Evolutionary conservation across 805 yeast species (phyloP), one percentile per base, ranked within the genome.

Genomic region (Ogataea saltuana): DNA sequence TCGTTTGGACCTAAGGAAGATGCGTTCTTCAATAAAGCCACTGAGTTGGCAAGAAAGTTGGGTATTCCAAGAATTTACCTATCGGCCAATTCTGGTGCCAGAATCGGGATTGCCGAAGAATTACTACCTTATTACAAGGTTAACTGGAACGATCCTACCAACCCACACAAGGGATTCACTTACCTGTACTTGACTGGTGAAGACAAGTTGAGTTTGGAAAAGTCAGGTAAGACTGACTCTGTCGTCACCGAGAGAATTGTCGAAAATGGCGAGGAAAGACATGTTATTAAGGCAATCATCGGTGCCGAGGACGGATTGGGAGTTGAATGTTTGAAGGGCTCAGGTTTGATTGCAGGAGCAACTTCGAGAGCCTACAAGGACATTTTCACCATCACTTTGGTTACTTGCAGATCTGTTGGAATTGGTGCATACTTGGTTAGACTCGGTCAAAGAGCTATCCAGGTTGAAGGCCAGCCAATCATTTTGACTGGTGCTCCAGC

Each of bases 371-470:
- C 99, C 16, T 93, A 93, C 80, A 86, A 87, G 66, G 99, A 93
- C 63, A 93, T 93, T 50, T 93, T 93, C 75, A 93, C 99, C 16
- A 81, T 90, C 46, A 91, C 99, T n/a, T 76, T 93, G 66, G 99
- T 93, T 43, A 93, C 99, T n/a, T 90, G 98, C 74, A 84, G 99
- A 77, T 90, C 98, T 40, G 99, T 93, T 60, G 99, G 99, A 83
- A 93, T 93, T 67, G 99, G 99, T 75, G 99, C 99, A 34, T 93
- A 93, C 65, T 76, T 93, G 64, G 99, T 93, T 31, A 85, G 99
- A 70, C 78, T 93, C 55, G 99, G 99, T 61, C 98, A 93, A 76
- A 85, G 99, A 76, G 95, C 98, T 32, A 90, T 93, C 59, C 99
- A 93, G 73, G 86, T 93, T 58, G 97, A 93, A 68, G 99, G 99